Percentiles rank a stretch among this genome's conserved stretches.
phyloP scores from a whole-genome alignment of 1,284 basidiomycete genomes.

The Apiotrichum porosum region DNA sequence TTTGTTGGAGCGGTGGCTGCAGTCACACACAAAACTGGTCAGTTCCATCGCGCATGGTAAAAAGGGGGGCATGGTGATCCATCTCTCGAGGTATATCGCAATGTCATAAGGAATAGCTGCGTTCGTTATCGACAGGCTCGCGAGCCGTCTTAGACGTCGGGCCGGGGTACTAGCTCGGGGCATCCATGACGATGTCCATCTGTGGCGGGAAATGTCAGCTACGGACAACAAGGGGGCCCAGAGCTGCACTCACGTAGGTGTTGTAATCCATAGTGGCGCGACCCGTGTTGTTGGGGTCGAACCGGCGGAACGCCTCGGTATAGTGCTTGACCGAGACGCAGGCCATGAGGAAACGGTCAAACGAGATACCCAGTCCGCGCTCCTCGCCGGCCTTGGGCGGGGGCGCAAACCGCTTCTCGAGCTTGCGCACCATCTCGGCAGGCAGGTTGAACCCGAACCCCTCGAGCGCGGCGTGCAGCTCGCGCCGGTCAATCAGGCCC shows the following conservation, averaged over 20 bases:
- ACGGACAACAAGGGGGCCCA: not conserved
- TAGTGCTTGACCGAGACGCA: slow-evolving; percentile 51
- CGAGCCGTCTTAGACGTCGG: too few species aligned
- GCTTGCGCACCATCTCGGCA: slow-evolving; percentile 42
- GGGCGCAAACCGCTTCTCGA: slow-evolving; percentile 47
- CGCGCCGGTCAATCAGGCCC: slow-evolving; percentile 46
- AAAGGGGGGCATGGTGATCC: too few species aligned
- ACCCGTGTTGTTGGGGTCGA: slow-evolving; percentile 39
- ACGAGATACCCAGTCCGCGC: slow-evolving; percentile 36
- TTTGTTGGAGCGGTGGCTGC: too few species aligned
- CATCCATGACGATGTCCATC: slow-evolving; percentile 44
- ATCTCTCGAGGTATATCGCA: too few species aligned
- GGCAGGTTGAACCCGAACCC: slow-evolving; percentile 49
- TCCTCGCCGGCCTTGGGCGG: slow-evolving; percentile 34
- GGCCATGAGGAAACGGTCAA: slow-evolving; percentile 50
- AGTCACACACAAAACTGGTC: too few species aligned
- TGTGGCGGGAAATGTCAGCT: slow-evolving; percentile 11
- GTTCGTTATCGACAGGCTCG: too few species aligned
- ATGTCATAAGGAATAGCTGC: too few species aligned
- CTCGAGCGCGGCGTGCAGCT: slow-evolving; percentile 46
- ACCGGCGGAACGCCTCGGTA: slow-evolving; percentile 46
- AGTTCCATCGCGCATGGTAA: too few species aligned
- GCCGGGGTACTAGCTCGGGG: too few species aligned
- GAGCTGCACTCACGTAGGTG: slow-evolving; percentile 38
- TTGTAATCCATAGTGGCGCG: slow-evolving; percentile 45